phyloP scores from a whole-genome alignment of 2,329 filamentous ascomycete genomes.

The Colletotrichum chrysophilum region DNA sequence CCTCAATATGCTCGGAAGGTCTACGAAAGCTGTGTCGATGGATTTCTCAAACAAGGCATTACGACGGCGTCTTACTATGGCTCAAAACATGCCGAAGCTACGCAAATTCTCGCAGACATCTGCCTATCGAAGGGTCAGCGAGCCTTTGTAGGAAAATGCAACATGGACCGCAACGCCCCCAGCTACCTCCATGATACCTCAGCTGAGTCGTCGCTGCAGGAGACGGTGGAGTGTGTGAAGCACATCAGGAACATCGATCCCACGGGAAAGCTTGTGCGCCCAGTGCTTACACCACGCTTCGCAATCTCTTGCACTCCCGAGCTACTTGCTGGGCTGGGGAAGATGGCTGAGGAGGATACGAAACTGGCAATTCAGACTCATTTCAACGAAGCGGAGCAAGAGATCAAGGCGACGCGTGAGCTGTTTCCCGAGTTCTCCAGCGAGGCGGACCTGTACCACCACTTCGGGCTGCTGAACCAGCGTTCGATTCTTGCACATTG shows the following conservation, averaged over 20 bases:
- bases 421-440: conserved; percentile 61
- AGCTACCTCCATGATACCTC: conserved; percentile 56
- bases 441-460: conserved; percentile 65
- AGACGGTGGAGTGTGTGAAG: conserved; percentile 54
- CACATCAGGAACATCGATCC: conserved; percentile 53
- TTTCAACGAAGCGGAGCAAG: conserved; percentile 69
- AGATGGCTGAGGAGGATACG: conserved; percentile 52
- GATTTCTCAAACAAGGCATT: conserved; percentile 65
- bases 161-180: conserved; percentile 64
- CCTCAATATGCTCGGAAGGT: conserved; percentile 53
- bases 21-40: conserved; percentile 58
- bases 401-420: conserved; percentile 57
- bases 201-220: conserved; percentile 50
- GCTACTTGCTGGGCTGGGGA: conserved; percentile 60
- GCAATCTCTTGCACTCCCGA: conserved; percentile 64
- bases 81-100: conserved; percentile 60
- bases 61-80: conserved; percentile 68
- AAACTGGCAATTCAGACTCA: conserved; percentile 68
- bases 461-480: conserved; percentile 57
- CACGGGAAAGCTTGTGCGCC: conserved; percentile 45
- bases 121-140: conserved; percentile 60
- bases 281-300: conserved; percentile 64
- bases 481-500: conserved; percentile 71
- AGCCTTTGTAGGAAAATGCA: conserved; percentile 67
- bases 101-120: conserved; percentile 59